These are phyloP conservation scores for Daldinia concentrica DNA, from an alignment of 495 filamentous ascomycete species.

Conservation along the genomic window DNA sequence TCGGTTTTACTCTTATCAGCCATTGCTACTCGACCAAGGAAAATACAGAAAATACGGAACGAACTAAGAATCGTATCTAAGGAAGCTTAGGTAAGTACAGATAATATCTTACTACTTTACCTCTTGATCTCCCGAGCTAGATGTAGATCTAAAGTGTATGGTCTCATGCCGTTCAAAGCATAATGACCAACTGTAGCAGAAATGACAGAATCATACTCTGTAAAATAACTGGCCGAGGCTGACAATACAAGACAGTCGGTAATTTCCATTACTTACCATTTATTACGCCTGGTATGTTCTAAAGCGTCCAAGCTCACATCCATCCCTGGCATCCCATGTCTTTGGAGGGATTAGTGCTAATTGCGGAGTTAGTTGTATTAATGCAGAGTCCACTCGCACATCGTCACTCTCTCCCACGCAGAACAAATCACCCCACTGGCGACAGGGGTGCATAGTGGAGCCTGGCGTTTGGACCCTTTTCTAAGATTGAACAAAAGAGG, in stretches of 20 bases:
- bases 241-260: constrained; percentile 30
- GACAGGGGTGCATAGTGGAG: constrained; percentile 36
- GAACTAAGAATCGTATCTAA: constrained; percentile 11
- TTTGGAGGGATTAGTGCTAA: constrained; percentile 40
- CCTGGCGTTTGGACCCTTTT: constrained; percentile 43
- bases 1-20: constrained; percentile 1
- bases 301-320: constrained; percentile 36
- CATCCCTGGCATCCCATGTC: constrained; percentile 18
- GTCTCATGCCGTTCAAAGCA: constrained; percentile 14
- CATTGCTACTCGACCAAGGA: not conserved
- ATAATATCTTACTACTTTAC: constrained; percentile 1
- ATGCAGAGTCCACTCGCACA: constrained; percentile 39
- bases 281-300: constrained; percentile 27
- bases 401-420: constrained; percentile 36
- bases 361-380: constrained; percentile 44
- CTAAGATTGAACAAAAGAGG: constrained; percentile 39
- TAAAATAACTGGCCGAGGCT: constrained; percentile 20
- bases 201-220: constrained; percentile 29
- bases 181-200: constrained; percentile 23
- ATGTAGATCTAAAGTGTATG: constrained; percentile 17
- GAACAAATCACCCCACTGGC: constrained; percentile 38
- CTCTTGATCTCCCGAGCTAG: constrained; percentile 11
- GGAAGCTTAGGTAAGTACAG: constrained; percentile 34
- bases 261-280: constrained; percentile 39
- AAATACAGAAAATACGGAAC: not conserved